Evolutionary conservation across 139 green algal species (phyloP), one percentile per base, ranked within the genome.

Genomic region (Tetradesmus lagerheimii): DNA sequence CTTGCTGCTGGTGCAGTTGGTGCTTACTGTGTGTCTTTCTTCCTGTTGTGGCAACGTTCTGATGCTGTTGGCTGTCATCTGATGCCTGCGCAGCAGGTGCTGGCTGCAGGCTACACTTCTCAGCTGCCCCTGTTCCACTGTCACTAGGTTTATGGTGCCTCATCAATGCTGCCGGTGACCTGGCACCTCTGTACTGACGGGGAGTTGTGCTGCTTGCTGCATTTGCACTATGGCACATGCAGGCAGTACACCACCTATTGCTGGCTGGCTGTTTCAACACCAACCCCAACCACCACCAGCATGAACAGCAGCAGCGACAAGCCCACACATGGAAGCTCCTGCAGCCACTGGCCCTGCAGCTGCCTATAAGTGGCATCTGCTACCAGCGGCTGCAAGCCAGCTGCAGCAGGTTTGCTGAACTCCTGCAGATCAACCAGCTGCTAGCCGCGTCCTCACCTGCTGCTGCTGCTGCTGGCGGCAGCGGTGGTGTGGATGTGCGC

Each of bases 281-380:
- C 25, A 25, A 29, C 18, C 15, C 15, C 20, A 5, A 23, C 15
- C 53, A 66, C 12, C 53, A 66, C 12, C 53, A 66, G 15, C 53
- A 66, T 6, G 1, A 25, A 12, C 53, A 66, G 53, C 53, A 66
- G 53, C 53, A 66, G 53, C 53, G 0, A 15, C 53, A 66, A 25
- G 12, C 25, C 25, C 15, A 15, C 53, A 25, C 53, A 23, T 3
- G 4, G 14, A 11, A 25, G 14, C 81, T 77, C 1, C 81, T 47
- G 66, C 57, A 43, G 38, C 62, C 64, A 11, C 18, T 64, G 84
- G 41, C 4, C 14, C 66, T 89, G 34, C 37, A 80, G 62, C 84
- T 89, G 84, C 84, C 84, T 27, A 37, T 89, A 35, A 89, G 84
- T 25, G 57, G 37, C n/a, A 38, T 80, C 6, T 80, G 62, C 29